These are phyloP conservation scores for Fusarium robinianum DNA, from an alignment of 2,329 filamentous ascomycete genomes.

Conservation along the genomic window DNA sequence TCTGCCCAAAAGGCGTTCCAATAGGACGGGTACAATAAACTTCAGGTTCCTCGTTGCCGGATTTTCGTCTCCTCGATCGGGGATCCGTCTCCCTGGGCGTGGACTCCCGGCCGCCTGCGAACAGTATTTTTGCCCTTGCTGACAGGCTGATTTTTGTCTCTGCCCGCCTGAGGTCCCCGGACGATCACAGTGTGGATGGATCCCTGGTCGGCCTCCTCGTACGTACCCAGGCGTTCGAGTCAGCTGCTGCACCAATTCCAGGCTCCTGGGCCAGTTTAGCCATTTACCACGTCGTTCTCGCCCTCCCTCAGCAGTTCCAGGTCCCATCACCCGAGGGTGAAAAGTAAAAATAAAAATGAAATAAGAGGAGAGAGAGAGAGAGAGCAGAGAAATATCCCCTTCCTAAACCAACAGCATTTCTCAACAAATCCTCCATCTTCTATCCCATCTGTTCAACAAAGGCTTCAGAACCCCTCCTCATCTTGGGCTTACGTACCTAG, in stretches of 20 bases:
- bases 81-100: constrained; percentile 32
- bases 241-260: constrained; percentile 35
- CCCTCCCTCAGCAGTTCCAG: background rate
- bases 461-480: too few relatives aligned
- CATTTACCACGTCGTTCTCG: constrained; percentile 13
- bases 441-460: too few relatives aligned
- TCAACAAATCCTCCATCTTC: too few relatives aligned
- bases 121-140: constrained; percentile 5
- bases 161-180: background rate
- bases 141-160: background rate
- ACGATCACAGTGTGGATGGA: background rate
- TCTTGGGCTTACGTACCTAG: too few relatives aligned
- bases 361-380: too few relatives aligned
- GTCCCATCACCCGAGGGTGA: background rate
- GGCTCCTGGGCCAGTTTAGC: constrained; percentile 35
- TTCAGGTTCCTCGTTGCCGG: background rate
- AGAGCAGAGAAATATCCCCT: too few relatives aligned
- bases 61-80: constrained; percentile 3
- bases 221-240: constrained; percentile 31
- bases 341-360: too few relatives aligned
- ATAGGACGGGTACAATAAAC: too few relatives aligned
- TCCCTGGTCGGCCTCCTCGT: constrained; percentile 4
- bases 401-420: too few relatives aligned
- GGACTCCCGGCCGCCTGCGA: constrained; percentile 24
- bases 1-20: too few relatives aligned